Evolutionary conservation across 2,329 filamentous ascomycete species (phyloP).

Genomic region (Apiospora pterosperma): DNA sequence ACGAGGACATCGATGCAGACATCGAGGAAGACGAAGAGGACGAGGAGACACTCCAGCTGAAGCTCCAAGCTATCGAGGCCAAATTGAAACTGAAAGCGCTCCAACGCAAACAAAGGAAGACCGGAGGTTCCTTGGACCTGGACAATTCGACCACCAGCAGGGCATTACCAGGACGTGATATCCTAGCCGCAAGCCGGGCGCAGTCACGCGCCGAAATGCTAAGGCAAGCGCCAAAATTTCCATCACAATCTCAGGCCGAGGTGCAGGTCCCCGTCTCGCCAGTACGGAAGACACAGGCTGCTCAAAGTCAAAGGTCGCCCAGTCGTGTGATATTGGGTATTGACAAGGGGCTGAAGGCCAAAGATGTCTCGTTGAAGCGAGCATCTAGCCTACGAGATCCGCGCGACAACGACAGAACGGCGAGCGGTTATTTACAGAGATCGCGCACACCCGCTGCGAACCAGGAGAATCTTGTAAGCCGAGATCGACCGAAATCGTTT

Average conservation of each 20-base stretch:
- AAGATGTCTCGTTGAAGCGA: constrained; percentile 80
- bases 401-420: constrained; percentile 23
- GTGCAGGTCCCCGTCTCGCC: constrained; percentile 76
- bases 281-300: constrained; percentile 55
- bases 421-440: constrained; percentile 40
- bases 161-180: constrained; percentile 14
- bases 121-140: neutral
- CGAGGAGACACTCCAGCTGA: constrained; percentile 83
- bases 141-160: neutral
- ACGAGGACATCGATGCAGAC: constrained; percentile 34
- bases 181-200: constrained; percentile 14
- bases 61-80: constrained; percentile 85
- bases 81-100: constrained; percentile 83
- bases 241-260: constrained; percentile 28
- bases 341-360: constrained; percentile 78
- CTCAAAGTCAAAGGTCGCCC: constrained; percentile 65
- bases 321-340: constrained; percentile 80
- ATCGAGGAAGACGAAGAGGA: constrained; percentile 57
- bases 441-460: constrained; percentile 35
- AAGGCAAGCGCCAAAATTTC: constrained; percentile 13
- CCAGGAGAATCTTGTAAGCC: constrained; percentile 22
- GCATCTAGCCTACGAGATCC: constrained; percentile 49
- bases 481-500: constrained; percentile 57
- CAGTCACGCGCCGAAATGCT: constrained; percentile 16
- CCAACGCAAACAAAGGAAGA: constrained; percentile 44